Conservation (phyloP, 2,329 filamentous ascomycete species). For the Ascochyta rabiei region DNA sequence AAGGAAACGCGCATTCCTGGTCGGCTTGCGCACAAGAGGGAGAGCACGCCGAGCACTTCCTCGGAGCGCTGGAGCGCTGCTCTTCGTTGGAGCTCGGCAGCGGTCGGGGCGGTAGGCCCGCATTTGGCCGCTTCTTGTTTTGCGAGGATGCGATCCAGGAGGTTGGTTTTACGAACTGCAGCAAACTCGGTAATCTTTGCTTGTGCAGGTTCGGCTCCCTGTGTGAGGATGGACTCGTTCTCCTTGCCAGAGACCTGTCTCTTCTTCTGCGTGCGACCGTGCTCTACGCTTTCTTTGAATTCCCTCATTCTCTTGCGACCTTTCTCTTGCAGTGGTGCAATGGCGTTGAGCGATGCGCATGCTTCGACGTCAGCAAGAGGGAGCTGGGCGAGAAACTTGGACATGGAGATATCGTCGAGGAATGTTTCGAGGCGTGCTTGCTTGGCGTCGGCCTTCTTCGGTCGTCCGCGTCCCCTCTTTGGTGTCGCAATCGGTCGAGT, state of each 20-base stretch:
- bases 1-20: slow-evolving; percentile 50
- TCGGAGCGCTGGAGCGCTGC: slow-evolving; percentile 56
- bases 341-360: slow-evolving; percentile 59
- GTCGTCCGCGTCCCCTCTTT: slow-evolving; percentile 44
- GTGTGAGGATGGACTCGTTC: slow-evolving; percentile 28
- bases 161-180: slow-evolving; percentile 51
- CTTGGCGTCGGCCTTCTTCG: slow-evolving; percentile 34
- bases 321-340: slow-evolving; percentile 65
- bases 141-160: slow-evolving; percentile 58
- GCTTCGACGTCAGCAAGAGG: slow-evolving; percentile 61
- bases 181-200: slow-evolving; percentile 48
- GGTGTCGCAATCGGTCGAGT: slow-evolving; percentile 38
- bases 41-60: slow-evolving; percentile 53
- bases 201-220: slow-evolving; percentile 28
- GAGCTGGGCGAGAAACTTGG: slow-evolving; percentile 61
- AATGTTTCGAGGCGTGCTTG: slow-evolving; percentile 59
- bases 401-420: slow-evolving; percentile 41
- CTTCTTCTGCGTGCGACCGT: slow-evolving; percentile 42
- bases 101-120: slow-evolving; percentile 48
- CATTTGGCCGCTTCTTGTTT: slow-evolving; percentile 53
- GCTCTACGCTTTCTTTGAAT: slow-evolving; percentile 65
- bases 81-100: slow-evolving; percentile 52
- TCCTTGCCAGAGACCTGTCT: slow-evolving; percentile 39
- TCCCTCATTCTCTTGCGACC: slow-evolving; percentile 73
- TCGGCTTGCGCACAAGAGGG: slow-evolving; percentile 48